Conservation (phyloP, 139 green algal species). For the Picochlorum costavermella region DNA sequence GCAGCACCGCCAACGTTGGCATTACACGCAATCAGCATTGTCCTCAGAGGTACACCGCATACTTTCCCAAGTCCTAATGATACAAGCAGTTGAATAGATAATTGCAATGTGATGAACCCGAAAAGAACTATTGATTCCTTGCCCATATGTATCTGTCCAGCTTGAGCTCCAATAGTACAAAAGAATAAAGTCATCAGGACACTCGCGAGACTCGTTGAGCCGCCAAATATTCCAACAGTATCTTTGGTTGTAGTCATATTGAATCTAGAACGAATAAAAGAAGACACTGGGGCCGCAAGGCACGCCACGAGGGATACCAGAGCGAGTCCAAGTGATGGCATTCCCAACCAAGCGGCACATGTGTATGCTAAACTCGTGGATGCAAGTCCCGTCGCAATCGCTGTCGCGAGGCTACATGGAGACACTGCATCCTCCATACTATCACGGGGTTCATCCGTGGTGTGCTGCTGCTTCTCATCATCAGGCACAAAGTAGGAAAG, state of each 20-base stretch:
- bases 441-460: no score
- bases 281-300: neutral
- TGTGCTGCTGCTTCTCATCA: no score
- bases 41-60: slow-evolving; percentile 35
- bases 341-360: neutral
- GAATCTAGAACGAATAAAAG: neutral
- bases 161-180: slow-evolving; percentile 58
- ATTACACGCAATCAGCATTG: slow-evolving; percentile 59
- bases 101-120: slow-evolving; percentile 43
- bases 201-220: slow-evolving; percentile 33
- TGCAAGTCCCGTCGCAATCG: no score
- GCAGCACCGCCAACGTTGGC: slow-evolving; percentile 66
- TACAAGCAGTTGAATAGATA: slow-evolving; percentile 29
- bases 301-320: neutral
- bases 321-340: neutral
- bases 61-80: slow-evolving; percentile 20
- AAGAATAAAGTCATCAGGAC: slow-evolving; percentile 74
- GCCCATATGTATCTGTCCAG: slow-evolving; percentile 40
- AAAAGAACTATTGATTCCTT: slow-evolving; percentile 23
- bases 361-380: neutral
- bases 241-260: neutral
- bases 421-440: no score
- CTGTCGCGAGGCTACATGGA: neutral
- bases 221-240: slow-evolving; percentile 24
- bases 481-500: neutral